phyloP scores from a whole-genome alignment of 192 early-diverging fungal species.

The Backusella tarrabulga region DNA sequence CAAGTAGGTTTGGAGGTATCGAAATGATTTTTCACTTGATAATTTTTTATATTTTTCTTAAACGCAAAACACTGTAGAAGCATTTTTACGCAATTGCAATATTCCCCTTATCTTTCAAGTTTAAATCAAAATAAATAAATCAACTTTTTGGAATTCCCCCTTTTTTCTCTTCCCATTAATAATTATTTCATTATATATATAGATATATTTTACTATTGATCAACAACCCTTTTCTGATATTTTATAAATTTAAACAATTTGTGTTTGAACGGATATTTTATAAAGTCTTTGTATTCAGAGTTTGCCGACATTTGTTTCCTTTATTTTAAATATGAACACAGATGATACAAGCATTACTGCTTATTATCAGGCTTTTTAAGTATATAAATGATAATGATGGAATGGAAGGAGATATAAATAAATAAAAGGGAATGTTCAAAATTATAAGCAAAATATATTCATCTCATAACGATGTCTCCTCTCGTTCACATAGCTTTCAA shows the following conservation, averaged over 20 bases:
- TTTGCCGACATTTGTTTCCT: neutral
- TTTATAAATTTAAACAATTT: neutral
- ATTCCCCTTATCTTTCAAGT: neutral
- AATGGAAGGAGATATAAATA: neutral
- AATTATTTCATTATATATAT: neutral
- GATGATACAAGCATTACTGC: neutral
- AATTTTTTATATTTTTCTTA: too few relatives aligned
- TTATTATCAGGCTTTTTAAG: neutral
- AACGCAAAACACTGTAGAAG: neutral
- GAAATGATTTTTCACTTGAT: too few relatives aligned
- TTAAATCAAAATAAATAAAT: conserved; percentile 5
- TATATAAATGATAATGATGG: neutral
- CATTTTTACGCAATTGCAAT: neutral
- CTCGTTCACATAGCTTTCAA: neutral
- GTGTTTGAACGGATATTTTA: neutral
- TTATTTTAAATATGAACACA: neutral
- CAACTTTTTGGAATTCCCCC: neutral
- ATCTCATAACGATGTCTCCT: neutral
- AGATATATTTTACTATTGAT: neutral
- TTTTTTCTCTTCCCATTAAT: neutral
- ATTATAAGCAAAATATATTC: neutral
- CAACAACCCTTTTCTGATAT: neutral
- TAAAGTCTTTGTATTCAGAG: neutral
- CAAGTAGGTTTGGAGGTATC: too few relatives aligned
- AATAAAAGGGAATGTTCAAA: neutral